Evolutionary conservation across 371 early-diverging fungal species (phyloP).

Genomic region (Mucor racemosus): DNA sequence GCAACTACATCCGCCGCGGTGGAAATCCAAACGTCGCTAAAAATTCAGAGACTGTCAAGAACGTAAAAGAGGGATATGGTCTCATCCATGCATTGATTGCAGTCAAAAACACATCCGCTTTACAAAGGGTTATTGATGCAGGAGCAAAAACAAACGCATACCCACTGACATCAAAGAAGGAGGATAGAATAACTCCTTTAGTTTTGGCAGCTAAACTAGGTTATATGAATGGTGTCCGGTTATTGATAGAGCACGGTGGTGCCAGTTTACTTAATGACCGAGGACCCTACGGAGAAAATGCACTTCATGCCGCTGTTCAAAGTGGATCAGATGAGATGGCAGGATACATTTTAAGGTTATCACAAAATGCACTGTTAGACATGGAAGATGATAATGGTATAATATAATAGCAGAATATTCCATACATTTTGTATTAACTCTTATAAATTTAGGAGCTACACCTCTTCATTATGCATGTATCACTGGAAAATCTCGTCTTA

Average conservation of each 20-base stretch:
- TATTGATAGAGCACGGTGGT: constrained; percentile 34
- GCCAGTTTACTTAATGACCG: constrained; percentile 26
- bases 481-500: constrained; percentile 32
- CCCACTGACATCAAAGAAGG: constrained; percentile 26
- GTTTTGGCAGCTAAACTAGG: constrained; percentile 44
- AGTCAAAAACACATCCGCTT: constrained; percentile 34
- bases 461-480: constrained; percentile 54
- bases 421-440: not conserved
- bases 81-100: constrained; percentile 47
- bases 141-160: constrained; percentile 41
- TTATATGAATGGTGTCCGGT: constrained; percentile 37
- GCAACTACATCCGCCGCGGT: constrained; percentile 50
- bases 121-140: constrained; percentile 37
- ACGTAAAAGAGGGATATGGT: constrained; percentile 50
- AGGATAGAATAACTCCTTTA: constrained; percentile 36
- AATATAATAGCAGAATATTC: not conserved
- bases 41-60: constrained; percentile 34
- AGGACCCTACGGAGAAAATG: constrained; percentile 40
- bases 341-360: constrained; percentile 26
- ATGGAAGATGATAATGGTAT: constrained; percentile 36
- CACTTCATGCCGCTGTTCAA: constrained; percentile 45
- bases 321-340: constrained; percentile 37
- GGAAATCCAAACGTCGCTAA: constrained; percentile 55
- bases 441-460: constrained; percentile 40
- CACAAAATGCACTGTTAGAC: constrained; percentile 28